Base-by-base conservation (phyloP, 495 filamentous ascomycete species). In the Lindgomyces ingoldianus region DNA sequence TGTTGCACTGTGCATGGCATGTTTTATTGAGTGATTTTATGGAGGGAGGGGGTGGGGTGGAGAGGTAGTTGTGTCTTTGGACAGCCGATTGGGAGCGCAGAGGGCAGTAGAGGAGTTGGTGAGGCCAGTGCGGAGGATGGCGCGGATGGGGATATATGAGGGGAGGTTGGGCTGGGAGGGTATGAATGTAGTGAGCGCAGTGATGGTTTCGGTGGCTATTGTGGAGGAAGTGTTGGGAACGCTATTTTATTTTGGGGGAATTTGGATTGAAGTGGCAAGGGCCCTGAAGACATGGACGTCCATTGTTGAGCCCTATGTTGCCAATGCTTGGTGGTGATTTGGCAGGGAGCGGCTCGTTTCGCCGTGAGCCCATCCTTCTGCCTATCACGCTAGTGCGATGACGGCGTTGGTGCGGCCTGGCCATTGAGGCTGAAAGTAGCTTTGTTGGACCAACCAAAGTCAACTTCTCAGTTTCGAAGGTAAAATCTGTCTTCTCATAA, bases 1-100 rank as follows among this genome's bases (percentile, higher is more conserved):
- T n/a, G n/a, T n/a, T n/a, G n/a, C n/a, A n/a, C n/a, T n/a, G n/a
- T n/a, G n/a, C n/a, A n/a, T n/a, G n/a, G 33, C 6, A 39, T 6
- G 33, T 24, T 44, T 14, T 51, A 52, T 8, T 33, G 51, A 26
- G 62, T 21, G 24, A 44, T 46, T 16, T 48, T n/a, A n/a, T n/a
- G n/a, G n/a, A n/a, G n/a, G n/a, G n/a, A n/a, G n/a, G n/a, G n/a
- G 55, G 50, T 60, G 67, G n/a, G 70, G 70, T 14, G 22, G 59
- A 18, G 73, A 60, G 12, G 41, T 50, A 18, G 33, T 61, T 2
- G 69, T 73, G 24, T 68, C 72, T 12, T 64, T n/a, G 26, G 11
- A 2, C 48, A 57, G 18, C 48, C 48, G 16, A 60, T 55, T 16
- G 19, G 48, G 53, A 54, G 58, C 67, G 67, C 19, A 70, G 33